These are phyloP conservation scores for Leucogyrophana mollusca DNA, from an alignment of 768 basidiomycete species.

Conservation along the genomic window DNA sequence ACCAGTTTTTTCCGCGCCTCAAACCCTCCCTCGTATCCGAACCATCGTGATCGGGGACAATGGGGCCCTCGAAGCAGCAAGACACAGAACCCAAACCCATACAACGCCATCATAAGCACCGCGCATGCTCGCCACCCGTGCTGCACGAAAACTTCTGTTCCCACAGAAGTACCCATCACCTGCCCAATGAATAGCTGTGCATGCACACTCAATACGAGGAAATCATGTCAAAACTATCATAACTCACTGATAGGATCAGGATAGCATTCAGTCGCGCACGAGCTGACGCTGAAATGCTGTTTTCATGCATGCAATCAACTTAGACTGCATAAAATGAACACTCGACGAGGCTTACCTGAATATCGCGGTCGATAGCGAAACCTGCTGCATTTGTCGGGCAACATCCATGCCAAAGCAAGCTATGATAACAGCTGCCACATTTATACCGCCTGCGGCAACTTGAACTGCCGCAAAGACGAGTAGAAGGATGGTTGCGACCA, in stretches of 20 bases:
- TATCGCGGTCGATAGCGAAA: constrained; percentile 60
- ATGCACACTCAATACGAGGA: background rate
- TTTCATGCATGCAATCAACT: too few species aligned
- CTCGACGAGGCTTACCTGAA: constrained; percentile 41
- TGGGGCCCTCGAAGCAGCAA: constrained; percentile 73
- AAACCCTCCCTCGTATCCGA: constrained; percentile 62
- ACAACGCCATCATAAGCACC: constrained; percentile 56
- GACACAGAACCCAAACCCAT: constrained; percentile 52
- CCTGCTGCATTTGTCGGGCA: constrained; percentile 73
- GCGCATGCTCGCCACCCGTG: constrained; percentile 73
- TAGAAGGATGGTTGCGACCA: constrained; percentile 50
- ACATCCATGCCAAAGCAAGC: constrained; percentile 71
- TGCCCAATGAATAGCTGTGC: constrained; percentile 68
- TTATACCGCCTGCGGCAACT: constrained; percentile 65
- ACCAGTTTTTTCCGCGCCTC: constrained; percentile 41
- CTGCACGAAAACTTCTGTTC: constrained; percentile 65
- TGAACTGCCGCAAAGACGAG: constrained; percentile 61
- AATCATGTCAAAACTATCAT: background rate
- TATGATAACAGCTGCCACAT: constrained; percentile 68
- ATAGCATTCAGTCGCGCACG: constrained; percentile 77
- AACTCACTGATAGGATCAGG: constrained; percentile 61
- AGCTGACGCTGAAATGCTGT: constrained; percentile 41
- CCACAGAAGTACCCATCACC: constrained; percentile 77
- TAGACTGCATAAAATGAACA: background rate
- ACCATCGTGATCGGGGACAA: constrained; percentile 44